Evolutionary conservation across 495 filamentous ascomycete species (phyloP).

Genomic region (Schizothecium vesticola): DNA sequence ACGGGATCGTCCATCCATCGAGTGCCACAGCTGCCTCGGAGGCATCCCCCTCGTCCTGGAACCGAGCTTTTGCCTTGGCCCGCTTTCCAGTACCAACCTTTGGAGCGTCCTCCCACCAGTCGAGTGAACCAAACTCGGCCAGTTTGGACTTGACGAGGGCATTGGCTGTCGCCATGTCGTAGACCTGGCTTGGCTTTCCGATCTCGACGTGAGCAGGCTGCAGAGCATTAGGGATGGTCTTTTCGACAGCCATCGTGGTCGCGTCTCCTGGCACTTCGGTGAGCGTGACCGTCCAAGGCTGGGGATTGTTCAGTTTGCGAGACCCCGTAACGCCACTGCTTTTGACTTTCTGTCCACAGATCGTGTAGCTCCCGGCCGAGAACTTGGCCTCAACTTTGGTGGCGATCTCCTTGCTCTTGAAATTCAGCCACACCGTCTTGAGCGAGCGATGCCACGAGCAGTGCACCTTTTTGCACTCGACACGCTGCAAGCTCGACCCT

Average conservation of each 20-base stretch:
- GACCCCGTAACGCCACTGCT: neutral
- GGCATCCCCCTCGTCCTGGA: constrained; percentile 26
- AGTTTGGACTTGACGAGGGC: constrained; percentile 23
- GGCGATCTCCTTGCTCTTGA: neutral
- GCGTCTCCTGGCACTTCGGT: constrained; percentile 19
- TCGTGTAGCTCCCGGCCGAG: constrained; percentile 12
- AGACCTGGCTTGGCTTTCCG: constrained; percentile 17
- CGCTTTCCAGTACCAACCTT: constrained; percentile 17
- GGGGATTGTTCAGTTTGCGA: neutral
- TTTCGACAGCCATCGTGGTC: constrained; percentile 11
- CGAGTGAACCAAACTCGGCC: constrained; percentile 23
- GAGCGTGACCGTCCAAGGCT: constrained; percentile 22
- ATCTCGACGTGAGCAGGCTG: constrained; percentile 15
- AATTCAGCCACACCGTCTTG: constrained; percentile 27
- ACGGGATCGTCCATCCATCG: constrained; percentile 17
- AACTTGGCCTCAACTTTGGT: constrained; percentile 16
- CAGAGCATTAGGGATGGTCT: constrained; percentile 14
- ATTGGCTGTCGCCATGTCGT: constrained; percentile 12
- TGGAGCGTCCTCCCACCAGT: constrained; percentile 28
- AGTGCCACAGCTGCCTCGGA: constrained; percentile 24
- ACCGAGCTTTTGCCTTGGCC: constrained; percentile 31
- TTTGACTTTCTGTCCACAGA: constrained; percentile 8
- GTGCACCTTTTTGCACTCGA: constrained; percentile 29
- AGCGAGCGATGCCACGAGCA: constrained; percentile 30
- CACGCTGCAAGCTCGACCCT: constrained; percentile 15